Evolutionary conservation across 2,329 filamentous ascomycete species (phyloP), one percentile per base, ranked within the genome.

Genomic region (Thielaviopsis cerberus): DNA sequence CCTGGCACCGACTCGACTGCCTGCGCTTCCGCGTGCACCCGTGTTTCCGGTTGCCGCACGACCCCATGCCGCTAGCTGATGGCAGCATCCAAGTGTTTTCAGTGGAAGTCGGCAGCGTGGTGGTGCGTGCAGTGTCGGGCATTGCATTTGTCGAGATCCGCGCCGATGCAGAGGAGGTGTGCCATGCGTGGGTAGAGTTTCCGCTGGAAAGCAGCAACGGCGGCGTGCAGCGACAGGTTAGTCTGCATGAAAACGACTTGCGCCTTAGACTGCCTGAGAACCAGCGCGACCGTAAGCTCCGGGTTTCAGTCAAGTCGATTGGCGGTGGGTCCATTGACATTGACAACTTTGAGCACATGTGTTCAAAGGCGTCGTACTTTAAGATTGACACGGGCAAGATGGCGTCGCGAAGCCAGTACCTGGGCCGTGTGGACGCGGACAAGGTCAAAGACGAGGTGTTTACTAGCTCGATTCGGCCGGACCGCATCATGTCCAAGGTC

Each of bases 1-100:
- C 76, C 25, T 97, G 91, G 91, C 90, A 96, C 69, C 80, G 90
- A 59, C 77, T 97, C 6, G 92, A 97, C 69, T 82, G 82, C 57
- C 75, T 98, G 56, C 86, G 89, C 45, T 95, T 96, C 73, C 83
- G 89, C 63, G 85, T 83, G 63, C 92, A 98, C 66, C 88, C 90
- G 3, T 89, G 87, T 68, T 97, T 98, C 74, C 78, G 83, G 57
- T 77, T 94, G 56, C 88, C 90, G 0, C 84, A 81, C 58, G 92
- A 97, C 64, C 71, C 78, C 4, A 71, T 78, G 17, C 68, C 78
- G 45, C 77, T 74, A 62, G 70, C 76, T 1, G 90, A 96, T 64
- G 79, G 80, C 37, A 89, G 87, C 63, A 79, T 96, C 1, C 88
- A 94, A 65, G 86, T 87, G 0, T 97, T 88, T 82, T 82, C 86